Evolutionary conservation across 257 asterid genomes (phyloP).

Genomic region (Ilex aquifolium): DNA sequence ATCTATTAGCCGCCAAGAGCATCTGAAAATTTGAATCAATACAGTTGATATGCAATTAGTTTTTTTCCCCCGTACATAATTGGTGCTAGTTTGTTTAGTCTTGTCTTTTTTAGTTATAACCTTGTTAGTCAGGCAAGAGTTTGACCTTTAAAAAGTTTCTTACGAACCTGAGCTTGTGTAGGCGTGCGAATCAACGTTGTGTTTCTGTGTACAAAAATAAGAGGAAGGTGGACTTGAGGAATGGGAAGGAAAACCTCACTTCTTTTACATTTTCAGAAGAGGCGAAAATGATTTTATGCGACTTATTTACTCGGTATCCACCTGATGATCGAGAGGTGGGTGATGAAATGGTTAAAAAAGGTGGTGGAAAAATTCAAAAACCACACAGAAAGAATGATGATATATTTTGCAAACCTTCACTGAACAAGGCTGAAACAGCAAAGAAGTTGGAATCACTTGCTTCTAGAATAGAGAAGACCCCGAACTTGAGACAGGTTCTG

Average conservation of each 20-base stretch:
- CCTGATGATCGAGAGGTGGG: conserved; percentile 54
- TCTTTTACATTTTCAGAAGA: conserved; percentile 59
- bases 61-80: too few species aligned
- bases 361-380: conserved; percentile 22
- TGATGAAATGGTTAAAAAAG: conserved; percentile 31
- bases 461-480: conserved; percentile 42
- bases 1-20: not conserved
- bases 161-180: conserved; percentile 24
- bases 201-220: conserved; percentile 51
- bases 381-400: conserved; percentile 35
- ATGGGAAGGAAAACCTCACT: conserved; percentile 33
- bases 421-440: conserved; percentile 47
- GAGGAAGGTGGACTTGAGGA: conserved; percentile 14
- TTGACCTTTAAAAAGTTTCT: not conserved
- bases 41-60: too few species aligned
- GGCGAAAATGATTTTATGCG: conserved; percentile 53
- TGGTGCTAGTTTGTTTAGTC: not conserved
- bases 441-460: conserved; percentile 47
- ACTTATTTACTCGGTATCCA: conserved; percentile 65
- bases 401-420: conserved; percentile 50
- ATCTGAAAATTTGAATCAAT: not conserved
- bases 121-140: not conserved
- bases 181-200: conserved; percentile 54
- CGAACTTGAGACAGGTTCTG: conserved; percentile 56
- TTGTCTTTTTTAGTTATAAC: too few species aligned